These are phyloP conservation scores for Spathaspora hagerdaliae DNA, from an alignment of 805 yeast genomes.

Conservation along the genomic window DNA sequence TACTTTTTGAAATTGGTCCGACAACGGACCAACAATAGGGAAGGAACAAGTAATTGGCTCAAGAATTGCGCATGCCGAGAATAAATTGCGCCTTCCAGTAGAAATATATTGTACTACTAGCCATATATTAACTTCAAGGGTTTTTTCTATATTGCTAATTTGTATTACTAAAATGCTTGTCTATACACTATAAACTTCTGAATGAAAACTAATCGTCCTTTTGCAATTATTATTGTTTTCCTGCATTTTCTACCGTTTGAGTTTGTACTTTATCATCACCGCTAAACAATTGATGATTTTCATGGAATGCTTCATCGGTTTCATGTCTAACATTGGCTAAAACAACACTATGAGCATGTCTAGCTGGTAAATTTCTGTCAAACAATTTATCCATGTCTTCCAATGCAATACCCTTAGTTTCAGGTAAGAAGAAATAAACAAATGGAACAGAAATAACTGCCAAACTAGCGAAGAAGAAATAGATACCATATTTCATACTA, in stretches of 20 bases:
- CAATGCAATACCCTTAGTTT: constrained; percentile 32
- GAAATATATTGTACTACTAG: too few relatives aligned
- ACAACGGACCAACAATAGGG: too few relatives aligned
- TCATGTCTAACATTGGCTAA: constrained; percentile 10
- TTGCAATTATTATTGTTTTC: neutral
- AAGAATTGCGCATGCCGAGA: too few relatives aligned
- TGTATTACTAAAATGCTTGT: too few relatives aligned
- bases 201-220: too few relatives aligned
- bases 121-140: too few relatives aligned
- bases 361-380: constrained; percentile 17
- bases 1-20: too few relatives aligned
- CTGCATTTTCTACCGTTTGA: constrained; percentile 2
- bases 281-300: constrained; percentile 14
- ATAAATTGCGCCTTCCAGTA: too few relatives aligned
- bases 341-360: constrained; percentile 18
- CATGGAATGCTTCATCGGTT: constrained; percentile 10
- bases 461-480: constrained; percentile 33
- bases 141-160: too few relatives aligned
- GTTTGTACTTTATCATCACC: constrained; percentile 9
- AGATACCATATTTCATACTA: constrained; percentile 32
- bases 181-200: too few relatives aligned
- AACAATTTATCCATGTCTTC: constrained; percentile 25
- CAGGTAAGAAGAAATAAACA: constrained; percentile 35
- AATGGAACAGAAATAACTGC: constrained; percentile 32
- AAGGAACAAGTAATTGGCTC: too few relatives aligned